Percentiles rank a stretch among this genome's conserved stretches.
Conservation (phyloP, 2,329 filamentous ascomycete genomes). For the Colletotrichum horii region DNA sequence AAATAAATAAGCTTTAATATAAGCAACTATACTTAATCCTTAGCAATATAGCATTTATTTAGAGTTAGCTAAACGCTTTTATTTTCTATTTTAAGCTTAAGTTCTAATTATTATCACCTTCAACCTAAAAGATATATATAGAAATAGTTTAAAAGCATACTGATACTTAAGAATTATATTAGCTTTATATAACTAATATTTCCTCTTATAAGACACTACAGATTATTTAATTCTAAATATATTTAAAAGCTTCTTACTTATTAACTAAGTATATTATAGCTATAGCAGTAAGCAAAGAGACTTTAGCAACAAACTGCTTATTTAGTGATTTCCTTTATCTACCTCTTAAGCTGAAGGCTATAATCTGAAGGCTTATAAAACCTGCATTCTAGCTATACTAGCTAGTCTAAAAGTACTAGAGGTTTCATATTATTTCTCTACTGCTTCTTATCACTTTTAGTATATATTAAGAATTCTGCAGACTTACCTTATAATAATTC, state of each 20-base stretch:
- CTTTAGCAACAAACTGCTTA: background rate
- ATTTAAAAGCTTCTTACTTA: background rate
- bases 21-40: background rate
- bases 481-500: background rate
- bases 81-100: background rate
- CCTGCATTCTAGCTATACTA: background rate
- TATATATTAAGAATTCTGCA: too few relatives aligned
- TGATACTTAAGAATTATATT: background rate
- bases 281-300: background rate
- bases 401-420: too few relatives aligned
- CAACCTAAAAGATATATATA: background rate
- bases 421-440: too few relatives aligned
- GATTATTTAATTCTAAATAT: background rate
- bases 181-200: background rate
- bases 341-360: background rate
- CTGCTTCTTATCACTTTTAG: too few relatives aligned
- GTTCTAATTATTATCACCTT: background rate
- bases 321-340: background rate
- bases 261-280: background rate
- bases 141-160: background rate
- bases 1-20: background rate
- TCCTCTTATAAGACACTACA: background rate
- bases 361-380: background rate
- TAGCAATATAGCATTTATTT: background rate
- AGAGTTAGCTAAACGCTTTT: background rate